phyloP scores from a whole-genome alignment of 164 flowering plant species.

The Brasenia schreberi region DNA sequence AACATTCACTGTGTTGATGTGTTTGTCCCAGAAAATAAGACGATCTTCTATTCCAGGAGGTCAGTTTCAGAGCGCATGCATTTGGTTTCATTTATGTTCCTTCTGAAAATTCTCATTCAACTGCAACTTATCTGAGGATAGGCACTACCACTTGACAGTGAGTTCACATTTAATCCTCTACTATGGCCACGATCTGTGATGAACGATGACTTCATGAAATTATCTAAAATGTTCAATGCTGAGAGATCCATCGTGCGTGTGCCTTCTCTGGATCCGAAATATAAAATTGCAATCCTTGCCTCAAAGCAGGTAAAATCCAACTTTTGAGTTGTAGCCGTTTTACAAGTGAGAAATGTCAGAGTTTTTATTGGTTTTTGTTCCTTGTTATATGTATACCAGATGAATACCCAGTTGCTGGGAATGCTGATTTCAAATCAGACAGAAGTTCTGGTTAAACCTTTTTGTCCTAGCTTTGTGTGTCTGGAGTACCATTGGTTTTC shows the following conservation, averaged over 20 bases:
- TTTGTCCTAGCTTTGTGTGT: too few species aligned
- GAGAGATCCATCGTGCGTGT: slow-evolving; percentile 66
- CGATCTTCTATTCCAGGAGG: slow-evolving; percentile 87
- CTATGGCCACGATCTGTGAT: slow-evolving; percentile 75
- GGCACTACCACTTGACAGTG: slow-evolving; percentile 37
- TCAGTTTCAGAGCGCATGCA: slow-evolving; percentile 5
- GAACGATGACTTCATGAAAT: slow-evolving; percentile 62
- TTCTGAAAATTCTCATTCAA: not conserved
- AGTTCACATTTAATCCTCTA: slow-evolving; percentile 65
- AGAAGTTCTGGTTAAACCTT: not conserved
- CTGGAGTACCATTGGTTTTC: not conserved
- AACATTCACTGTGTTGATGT: slow-evolving; percentile 73
- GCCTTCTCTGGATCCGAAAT: slow-evolving; percentile 67
- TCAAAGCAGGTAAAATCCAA: slow-evolving; percentile 57
- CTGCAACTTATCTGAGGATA: not conserved
- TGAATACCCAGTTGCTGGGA: not conserved
- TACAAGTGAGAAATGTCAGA: not conserved
- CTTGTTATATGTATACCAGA: not conserved
- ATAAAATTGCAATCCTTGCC: slow-evolving; percentile 74
- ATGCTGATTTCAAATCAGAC: not conserved
- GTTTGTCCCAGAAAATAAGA: slow-evolving; percentile 74
- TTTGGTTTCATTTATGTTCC: not conserved
- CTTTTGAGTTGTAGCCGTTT: not conserved
- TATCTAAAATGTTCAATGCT: slow-evolving; percentile 55
- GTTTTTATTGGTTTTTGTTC: not conserved